A percentile compares a stretch with the other conserved stretches of the same genome.
phyloP scores from a whole-genome alignment of 2,329 filamentous ascomycete species.

The Alternaria sp. region DNA sequence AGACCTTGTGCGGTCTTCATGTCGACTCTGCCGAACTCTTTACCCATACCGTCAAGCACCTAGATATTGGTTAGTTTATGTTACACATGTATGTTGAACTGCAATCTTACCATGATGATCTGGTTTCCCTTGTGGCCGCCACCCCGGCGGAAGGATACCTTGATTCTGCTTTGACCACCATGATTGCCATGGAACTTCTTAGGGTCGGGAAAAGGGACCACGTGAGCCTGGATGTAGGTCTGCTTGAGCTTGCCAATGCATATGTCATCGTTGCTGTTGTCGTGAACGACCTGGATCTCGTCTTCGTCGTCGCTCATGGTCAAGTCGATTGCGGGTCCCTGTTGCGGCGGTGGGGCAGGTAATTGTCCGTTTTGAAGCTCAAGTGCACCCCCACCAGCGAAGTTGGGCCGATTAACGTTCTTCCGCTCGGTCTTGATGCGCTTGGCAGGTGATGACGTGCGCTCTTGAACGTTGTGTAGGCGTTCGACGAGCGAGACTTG shows the following conservation, averaged over 20 bases:
- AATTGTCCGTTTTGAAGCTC: conserved; percentile 43
- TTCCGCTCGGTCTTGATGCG: conserved; percentile 36
- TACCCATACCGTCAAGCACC: conserved; percentile 71
- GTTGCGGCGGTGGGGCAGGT: conserved; percentile 3
- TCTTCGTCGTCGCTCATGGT: conserved; percentile 66
- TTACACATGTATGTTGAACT: background rate
- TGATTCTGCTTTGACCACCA: conserved; percentile 70
- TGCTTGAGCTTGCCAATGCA: conserved; percentile 80
- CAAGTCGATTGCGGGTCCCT: conserved; percentile 35
- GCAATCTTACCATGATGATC: conserved; percentile 67
- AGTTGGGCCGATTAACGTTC: conserved; percentile 21
- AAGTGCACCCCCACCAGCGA: conserved; percentile 46
- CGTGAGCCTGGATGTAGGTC: conserved; percentile 69
- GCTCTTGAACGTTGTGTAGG: conserved; percentile 75
- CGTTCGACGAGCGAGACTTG: conserved; percentile 73
- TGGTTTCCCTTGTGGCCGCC: conserved; percentile 61
- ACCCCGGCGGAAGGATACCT: conserved; percentile 69
- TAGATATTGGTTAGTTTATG: background rate
- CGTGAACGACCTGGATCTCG: conserved; percentile 63
- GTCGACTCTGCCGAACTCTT: conserved; percentile 79
- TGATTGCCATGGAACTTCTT: conserved; percentile 65
- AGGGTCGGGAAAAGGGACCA: conserved; percentile 73
- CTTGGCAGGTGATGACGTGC: conserved; percentile 60
- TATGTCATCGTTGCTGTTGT: conserved; percentile 72
- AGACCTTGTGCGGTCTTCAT: conserved; percentile 69